Evolutionary conservation across 1,284 basidiomycete genomes (phyloP).

Genomic region (Puccinia triticina): DNA sequence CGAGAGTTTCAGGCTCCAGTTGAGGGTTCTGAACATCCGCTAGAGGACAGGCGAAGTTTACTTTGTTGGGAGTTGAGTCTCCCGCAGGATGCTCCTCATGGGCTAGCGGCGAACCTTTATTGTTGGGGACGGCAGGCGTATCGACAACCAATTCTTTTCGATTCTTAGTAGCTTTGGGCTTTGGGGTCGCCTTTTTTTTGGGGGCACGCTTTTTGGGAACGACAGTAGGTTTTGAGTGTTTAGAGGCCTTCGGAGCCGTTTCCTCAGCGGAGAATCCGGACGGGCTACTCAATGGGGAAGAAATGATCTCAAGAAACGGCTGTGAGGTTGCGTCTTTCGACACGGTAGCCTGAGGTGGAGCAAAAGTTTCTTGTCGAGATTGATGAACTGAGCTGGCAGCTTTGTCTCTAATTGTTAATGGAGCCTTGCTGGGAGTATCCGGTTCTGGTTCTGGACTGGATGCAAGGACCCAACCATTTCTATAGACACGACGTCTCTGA

Average conservation of each 20-base stretch:
- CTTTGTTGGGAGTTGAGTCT: background rate
- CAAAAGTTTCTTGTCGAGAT: background rate
- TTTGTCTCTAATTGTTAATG: background rate
- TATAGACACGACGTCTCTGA: slow-evolving; percentile 5
- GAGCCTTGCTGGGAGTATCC: no score
- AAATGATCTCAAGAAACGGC: slow-evolving; percentile 8
- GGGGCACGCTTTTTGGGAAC: background rate
- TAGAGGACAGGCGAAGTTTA: background rate
- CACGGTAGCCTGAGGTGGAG: background rate
- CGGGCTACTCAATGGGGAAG: slow-evolving; percentile 22
- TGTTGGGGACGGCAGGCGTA: background rate
- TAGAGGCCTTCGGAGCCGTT: slow-evolving; percentile 10
- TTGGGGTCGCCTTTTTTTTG: slow-evolving; percentile 19
- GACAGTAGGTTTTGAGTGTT: background rate
- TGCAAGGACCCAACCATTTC: slow-evolving; percentile 21
- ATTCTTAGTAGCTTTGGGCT: slow-evolving; percentile 18
- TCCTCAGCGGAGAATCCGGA: slow-evolving; percentile 20
- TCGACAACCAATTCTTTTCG: slow-evolving; percentile 6
- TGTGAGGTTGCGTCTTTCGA: background rate
- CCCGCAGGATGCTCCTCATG: background rate
- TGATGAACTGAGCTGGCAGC: slow-evolving; percentile 8
- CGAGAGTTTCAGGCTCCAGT: background rate
- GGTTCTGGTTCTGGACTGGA: background rate
- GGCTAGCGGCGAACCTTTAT: background rate
- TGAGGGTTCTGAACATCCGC: background rate